phyloP scores from a whole-genome alignment of 2,329 filamentous ascomycete genomes.

The Colletotrichum theobromicola region DNA sequence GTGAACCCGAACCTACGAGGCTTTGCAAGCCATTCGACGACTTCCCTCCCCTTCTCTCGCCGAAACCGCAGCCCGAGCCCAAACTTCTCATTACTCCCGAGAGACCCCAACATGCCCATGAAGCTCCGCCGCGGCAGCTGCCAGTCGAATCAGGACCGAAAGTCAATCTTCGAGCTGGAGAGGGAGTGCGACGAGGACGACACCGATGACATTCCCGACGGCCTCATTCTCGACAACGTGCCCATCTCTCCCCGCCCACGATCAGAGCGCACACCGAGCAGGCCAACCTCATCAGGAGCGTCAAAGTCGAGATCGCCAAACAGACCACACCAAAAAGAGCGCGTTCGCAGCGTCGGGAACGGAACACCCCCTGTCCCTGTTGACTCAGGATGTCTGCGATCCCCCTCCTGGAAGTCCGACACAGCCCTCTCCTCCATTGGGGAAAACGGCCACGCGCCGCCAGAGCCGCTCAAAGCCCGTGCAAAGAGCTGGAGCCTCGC shows the following conservation, averaged over 20 bases:
- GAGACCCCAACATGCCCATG: constrained; percentile 42
- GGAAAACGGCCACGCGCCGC: constrained; percentile 29
- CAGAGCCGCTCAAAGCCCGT: constrained; percentile 55
- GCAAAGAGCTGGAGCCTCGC: constrained; percentile 79
- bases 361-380: constrained; percentile 65
- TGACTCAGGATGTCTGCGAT: constrained; percentile 65
- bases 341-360: constrained; percentile 64
- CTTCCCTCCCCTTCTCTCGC: constrained; percentile 40
- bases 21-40: constrained; percentile 42
- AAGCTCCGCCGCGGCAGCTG: constrained; percentile 68
- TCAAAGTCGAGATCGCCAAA: constrained; percentile 54
- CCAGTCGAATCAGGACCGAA: constrained; percentile 70
- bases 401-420: constrained; percentile 59
- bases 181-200: constrained; percentile 79
- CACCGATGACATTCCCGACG: constrained; percentile 79
- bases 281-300: constrained; percentile 49
- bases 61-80: constrained; percentile 60
- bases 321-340: constrained; percentile 50
- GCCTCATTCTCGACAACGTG: constrained; percentile 80
- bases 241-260: constrained; percentile 77
- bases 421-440: constrained; percentile 34
- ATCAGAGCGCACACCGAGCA: constrained; percentile 59
- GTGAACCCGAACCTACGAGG: constrained; percentile 24
- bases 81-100: constrained; percentile 48
- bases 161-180: constrained; percentile 74